Evolutionary conservation across 2,329 filamentous ascomycete species (phyloP), one percentile per base, ranked within the genome.

Genomic region (Thermothelomyces thermophilus): DNA sequence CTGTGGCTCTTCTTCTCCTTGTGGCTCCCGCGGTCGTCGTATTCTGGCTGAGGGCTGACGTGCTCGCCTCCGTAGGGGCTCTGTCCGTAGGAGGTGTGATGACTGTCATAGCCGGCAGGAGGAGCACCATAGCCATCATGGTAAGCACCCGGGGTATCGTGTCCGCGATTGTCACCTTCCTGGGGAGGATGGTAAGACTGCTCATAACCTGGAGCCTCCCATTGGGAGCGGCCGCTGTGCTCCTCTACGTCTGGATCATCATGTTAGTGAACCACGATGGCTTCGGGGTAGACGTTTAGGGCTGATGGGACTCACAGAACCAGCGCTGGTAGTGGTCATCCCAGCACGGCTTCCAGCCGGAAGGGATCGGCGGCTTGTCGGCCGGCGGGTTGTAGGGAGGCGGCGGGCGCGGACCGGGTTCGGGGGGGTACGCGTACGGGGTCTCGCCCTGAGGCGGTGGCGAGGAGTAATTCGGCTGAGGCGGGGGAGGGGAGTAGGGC

Each of bases 291-390:
- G 16, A n/a, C 16, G 33, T 35, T 16, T 16, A 6, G 6, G 13
- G 9, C 9, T 9, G 24, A 3, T 8, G 5, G 24, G 16, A 50
- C 54, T 31, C 46, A 56, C 52, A 83, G 66, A 73, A 83, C 67
- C 74, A 80, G 45, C 75, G 72, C 58, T 77, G 72, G 51, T 70
- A 69, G 50, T 64, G 66, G 36, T 75, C 73, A 55, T 82, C 78
- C 66, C 73, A 82, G 58, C 78, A 73, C 39, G 75, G 69, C 19
- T 66, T 62, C 79, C 79, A 83, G 57, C 77, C 78, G 41, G 69
- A 56, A 20, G 78, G 69, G 45, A 79, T 65, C 30, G 72, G 66
- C 37, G 77, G 70, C 60, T 66, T 68, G 46, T 64, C 64, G 1
- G 64, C 19, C 2, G 62, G 62, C 7, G 60, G 56, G 10, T 47